These are phyloP conservation scores for Emmonsia crescens DNA, from an alignment of 2,329 filamentous ascomycete species.

Conservation along the genomic window DNA sequence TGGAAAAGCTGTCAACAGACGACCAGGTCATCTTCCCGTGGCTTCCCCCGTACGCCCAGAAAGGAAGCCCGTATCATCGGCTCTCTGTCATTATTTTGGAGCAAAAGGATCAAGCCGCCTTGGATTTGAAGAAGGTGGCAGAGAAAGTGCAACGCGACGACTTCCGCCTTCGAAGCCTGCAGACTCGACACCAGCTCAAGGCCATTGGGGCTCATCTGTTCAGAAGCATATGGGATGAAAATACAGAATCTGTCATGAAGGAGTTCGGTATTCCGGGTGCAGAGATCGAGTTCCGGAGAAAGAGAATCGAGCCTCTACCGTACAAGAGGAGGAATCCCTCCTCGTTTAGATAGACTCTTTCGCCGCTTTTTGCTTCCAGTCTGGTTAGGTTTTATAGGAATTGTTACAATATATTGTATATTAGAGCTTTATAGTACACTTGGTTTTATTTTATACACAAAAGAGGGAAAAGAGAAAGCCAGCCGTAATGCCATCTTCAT, in stretches of 20 bases:
- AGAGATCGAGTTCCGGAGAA: constrained; percentile 74
- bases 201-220: constrained; percentile 81
- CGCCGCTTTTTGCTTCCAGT: constrained; percentile 11
- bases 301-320: constrained; percentile 58
- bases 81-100: constrained; percentile 73
- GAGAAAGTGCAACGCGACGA: constrained; percentile 46
- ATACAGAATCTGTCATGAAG: constrained; percentile 77
- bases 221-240: constrained; percentile 80
- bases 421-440: constrained; percentile 13
- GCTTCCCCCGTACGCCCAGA: constrained; percentile 77
- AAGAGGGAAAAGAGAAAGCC: background rate
- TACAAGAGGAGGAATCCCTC: constrained; percentile 49
- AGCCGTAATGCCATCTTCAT: background rate
- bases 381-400: constrained; percentile 14
- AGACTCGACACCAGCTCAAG: constrained; percentile 55
- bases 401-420: constrained; percentile 31
- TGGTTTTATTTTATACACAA: constrained; percentile 4
- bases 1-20: constrained; percentile 49
- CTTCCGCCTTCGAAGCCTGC: constrained; percentile 66
- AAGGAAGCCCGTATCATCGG: constrained; percentile 84
- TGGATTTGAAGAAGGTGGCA: constrained; percentile 50
- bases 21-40: constrained; percentile 65
- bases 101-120: constrained; percentile 52
- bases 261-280: constrained; percentile 62
- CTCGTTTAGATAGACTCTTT: constrained; percentile 30